Evolutionary conservation across 805 yeast species (phyloP), one percentile per base, ranked within the genome.

Genomic region (Starmerella potacharoeniae): DNA sequence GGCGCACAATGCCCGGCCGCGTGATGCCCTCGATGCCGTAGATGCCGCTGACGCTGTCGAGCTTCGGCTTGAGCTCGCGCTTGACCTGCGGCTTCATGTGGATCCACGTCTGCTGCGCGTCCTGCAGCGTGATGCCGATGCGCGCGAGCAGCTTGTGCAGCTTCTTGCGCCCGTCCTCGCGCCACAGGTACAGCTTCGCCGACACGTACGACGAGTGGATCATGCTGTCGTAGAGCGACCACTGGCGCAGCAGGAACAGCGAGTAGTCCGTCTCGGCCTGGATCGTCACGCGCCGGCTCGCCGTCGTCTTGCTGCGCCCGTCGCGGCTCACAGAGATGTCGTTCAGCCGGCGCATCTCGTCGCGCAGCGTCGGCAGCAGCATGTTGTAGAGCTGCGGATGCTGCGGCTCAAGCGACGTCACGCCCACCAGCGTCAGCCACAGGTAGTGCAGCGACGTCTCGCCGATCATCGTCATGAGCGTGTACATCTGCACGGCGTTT

Each of bases 51-150:
- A 86, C 85, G 61, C 80, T 81, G 57, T 74, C 77, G 64, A 93
- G 84, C 28, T 86, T 82, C 13, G 74, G 66, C 28, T 84, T 83
- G 29, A 93, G 71, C 58, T 81, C 83, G 55, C 82, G 80, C 67
- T 93, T 95, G 51, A 91, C 74, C 9, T 77, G 76, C 40, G 86
- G 79, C 66, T 88, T 93, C 82, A 91, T 80, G 67, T 91, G 95
- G 30, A 84, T 75, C 97, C 97, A 93, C 54, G 82, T 82, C 68
- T 93, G 96, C 64, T 83, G 84, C 0, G 97, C 93, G n/a, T 84
- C 82, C 6, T 81, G 83, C 49, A 93, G 73, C 0, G 96, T 83
- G 6, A 93, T 84, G 7, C 98, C 98, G 96, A 95, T 93, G 62
- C 85, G 80, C 1, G 98, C 98, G 71, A 93, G 87, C 79, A 93